Percentiles rank a stretch among this genome's conserved stretches.
Evolutionary conservation across 2,329 filamentous ascomycete species (phyloP).

Genomic region (Penicillium sp.): DNA sequence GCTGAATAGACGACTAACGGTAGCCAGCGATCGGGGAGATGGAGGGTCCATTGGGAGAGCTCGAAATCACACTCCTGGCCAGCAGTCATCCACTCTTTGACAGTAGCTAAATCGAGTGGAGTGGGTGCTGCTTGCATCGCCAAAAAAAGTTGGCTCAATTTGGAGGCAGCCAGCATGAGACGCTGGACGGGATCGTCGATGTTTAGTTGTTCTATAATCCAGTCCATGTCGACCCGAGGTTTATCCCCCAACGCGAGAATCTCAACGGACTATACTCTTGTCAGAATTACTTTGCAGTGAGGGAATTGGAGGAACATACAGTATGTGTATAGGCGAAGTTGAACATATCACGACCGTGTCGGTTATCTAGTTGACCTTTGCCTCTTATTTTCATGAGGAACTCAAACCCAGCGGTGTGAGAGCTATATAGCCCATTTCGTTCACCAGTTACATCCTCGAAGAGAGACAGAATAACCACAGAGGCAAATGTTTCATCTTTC

Average conservation of each 20-base stretch:
- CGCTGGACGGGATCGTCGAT: conserved; percentile 32
- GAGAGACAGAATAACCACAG: conserved; percentile 37
- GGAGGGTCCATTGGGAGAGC: conserved; percentile 31
- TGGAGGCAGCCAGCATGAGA: conserved; percentile 32
- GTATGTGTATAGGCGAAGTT: conserved; percentile 38
- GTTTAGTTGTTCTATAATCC: conserved; percentile 28
- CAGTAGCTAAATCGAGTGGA: conserved; percentile 13
- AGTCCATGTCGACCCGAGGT: conserved; percentile 31
- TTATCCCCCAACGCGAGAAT: conserved; percentile 35
- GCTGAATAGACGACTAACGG: conserved; percentile 32
- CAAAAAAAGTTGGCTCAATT: conserved; percentile 31
- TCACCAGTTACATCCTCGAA: conserved; percentile 43
- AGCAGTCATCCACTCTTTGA: conserved; percentile 26
- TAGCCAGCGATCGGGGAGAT: conserved; percentile 34
- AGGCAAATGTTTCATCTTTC: conserved; percentile 40
- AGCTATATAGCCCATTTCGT: conserved; percentile 35
- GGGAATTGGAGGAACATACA: conserved; percentile 20
- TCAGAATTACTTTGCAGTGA: neutral
- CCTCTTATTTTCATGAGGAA: conserved; percentile 37
- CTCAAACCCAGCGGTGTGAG: conserved; percentile 38
- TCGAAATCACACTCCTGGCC: conserved; percentile 29
- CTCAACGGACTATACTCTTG: conserved; percentile 31
- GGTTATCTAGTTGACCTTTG: conserved; percentile 28
- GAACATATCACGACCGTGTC: conserved; percentile 37
- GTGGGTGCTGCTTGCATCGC: conserved; percentile 19